These are phyloP conservation scores for Epichloe gansuensis DNA, from an alignment of 2,329 filamentous ascomycete species.

Conservation along the genomic window DNA sequence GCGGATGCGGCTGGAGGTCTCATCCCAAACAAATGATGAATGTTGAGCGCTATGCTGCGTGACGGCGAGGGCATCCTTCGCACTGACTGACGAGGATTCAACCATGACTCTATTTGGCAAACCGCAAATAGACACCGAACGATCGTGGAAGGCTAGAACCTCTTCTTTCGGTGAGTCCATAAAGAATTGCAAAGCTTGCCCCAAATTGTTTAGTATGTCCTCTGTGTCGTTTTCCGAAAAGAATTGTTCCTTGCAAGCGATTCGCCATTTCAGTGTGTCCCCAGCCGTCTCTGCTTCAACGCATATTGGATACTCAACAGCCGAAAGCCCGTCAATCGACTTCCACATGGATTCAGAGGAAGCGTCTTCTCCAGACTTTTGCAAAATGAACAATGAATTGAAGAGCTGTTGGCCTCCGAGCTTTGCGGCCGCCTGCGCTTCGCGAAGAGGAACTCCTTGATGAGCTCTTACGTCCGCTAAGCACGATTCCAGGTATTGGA, in stretches of 20 bases:
- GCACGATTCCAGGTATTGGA: constrained; percentile 61
- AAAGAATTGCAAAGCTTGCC: constrained; percentile 45
- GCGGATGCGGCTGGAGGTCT: constrained; percentile 27
- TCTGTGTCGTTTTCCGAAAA: constrained; percentile 32
- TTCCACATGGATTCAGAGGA: constrained; percentile 33
- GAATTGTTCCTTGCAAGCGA: constrained; percentile 51
- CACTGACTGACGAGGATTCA: background rate
- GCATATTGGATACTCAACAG: constrained; percentile 71
- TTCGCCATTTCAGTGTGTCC: constrained; percentile 51
- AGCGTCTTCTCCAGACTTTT: constrained; percentile 20
- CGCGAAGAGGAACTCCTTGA: constrained; percentile 66
- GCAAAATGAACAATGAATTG: constrained; percentile 44
- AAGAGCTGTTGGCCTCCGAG: constrained; percentile 31
- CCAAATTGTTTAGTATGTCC: constrained; percentile 44
- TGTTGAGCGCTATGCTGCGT: background rate
- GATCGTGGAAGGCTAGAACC: constrained; percentile 39
- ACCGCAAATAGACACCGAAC: constrained; percentile 51
- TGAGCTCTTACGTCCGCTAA: constrained; percentile 53
- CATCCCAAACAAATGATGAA: constrained; percentile 19
- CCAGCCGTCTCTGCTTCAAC: constrained; percentile 60
- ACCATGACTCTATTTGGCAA: constrained; percentile 24
- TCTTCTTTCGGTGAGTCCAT: constrained; percentile 33
- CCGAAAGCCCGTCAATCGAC: constrained; percentile 50
- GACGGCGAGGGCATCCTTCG: background rate
- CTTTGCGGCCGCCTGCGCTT: constrained; percentile 37